These are phyloP conservation scores for Trichophyton simii DNA, from an alignment of 2,329 filamentous ascomycete species.

Conservation along the genomic window DNA sequence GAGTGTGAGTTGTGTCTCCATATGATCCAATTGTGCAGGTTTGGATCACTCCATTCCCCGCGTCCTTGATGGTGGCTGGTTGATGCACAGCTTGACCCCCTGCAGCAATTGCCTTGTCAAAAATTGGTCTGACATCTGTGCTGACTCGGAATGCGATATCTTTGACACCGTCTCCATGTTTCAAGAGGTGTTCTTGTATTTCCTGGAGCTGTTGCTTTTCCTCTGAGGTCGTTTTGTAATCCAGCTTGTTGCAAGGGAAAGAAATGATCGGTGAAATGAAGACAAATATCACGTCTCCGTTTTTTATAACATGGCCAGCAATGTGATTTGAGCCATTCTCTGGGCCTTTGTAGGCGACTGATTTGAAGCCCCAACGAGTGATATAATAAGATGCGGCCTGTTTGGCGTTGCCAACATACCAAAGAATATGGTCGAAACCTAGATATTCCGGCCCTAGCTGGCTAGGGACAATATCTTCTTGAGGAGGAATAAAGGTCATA, in stretches of 20 bases:
- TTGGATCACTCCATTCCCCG: conserved; percentile 49
- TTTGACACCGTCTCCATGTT: conserved; percentile 81
- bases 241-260: conserved; percentile 36
- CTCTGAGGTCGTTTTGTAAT: conserved; percentile 40
- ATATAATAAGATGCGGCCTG: conserved; percentile 80
- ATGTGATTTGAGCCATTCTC: conserved; percentile 72
- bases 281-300: conserved; percentile 66
- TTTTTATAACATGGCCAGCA: conserved; percentile 68
- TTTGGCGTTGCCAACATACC: conserved; percentile 91
- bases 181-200: conserved; percentile 66
- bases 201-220: conserved; percentile 56
- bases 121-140: conserved; percentile 58
- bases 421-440: conserved; percentile 79
- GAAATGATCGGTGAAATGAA: conserved; percentile 59
- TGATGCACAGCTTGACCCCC: conserved; percentile 54
- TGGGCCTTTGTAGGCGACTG: conserved; percentile 67
- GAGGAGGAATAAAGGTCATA: background rate
- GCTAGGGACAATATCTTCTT: conserved; percentile 14
- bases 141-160: conserved; percentile 86
- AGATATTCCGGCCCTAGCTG: conserved; percentile 16
- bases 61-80: conserved; percentile 45
- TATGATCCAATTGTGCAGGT: conserved; percentile 71
- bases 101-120: conserved; percentile 52
- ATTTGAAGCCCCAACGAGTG: conserved; percentile 66
- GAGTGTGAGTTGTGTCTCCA: conserved; percentile 78